phyloP scores from a whole-genome alignment of 768 basidiomycete genomes.

The Mycena leptocephala region DNA sequence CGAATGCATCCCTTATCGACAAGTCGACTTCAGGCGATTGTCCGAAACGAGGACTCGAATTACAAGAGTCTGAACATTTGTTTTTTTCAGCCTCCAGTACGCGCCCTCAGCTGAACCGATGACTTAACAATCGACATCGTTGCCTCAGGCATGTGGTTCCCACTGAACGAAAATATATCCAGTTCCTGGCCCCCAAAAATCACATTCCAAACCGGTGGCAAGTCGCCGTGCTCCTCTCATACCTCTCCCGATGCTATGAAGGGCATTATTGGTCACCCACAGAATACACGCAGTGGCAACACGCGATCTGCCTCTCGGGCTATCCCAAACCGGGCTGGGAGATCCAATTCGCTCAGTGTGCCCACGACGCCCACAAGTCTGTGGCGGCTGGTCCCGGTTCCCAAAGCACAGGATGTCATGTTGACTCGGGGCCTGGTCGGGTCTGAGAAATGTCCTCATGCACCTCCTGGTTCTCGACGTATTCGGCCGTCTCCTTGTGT shows the following conservation, averaged over 20 bases:
- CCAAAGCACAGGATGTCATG: neutral
- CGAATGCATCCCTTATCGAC: neutral
- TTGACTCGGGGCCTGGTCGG: neutral
- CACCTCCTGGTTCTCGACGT: neutral
- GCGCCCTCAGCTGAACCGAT: neutral
- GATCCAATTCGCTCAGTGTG: conserved; percentile 26
- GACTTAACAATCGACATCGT: neutral
- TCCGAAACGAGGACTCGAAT: neutral
- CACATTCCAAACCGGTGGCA: conserved; percentile 6
- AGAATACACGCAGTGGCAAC: neutral
- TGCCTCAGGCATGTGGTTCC: conserved; percentile 22
- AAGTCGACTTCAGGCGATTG: neutral
- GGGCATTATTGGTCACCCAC: conserved; percentile 15
- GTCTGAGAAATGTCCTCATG: neutral
- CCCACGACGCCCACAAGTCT: conserved; percentile 34
- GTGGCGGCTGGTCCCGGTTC: conserved; percentile 23
- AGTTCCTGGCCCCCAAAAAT: conserved; percentile 35
- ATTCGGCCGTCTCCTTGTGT: conserved; percentile 12
- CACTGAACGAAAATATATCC: conserved; percentile 16
- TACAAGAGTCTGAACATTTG: neutral
- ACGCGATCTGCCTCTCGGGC: conserved; percentile 23
- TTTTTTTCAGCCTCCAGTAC: conserved; percentile 4
- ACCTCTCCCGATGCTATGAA: conserved; percentile 15
- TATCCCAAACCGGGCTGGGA: conserved; percentile 34
- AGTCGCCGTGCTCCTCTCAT: neutral